Evolutionary conservation across 169 alveolate genomes (phyloP).

Genomic region (Babesia sp.): DNA sequence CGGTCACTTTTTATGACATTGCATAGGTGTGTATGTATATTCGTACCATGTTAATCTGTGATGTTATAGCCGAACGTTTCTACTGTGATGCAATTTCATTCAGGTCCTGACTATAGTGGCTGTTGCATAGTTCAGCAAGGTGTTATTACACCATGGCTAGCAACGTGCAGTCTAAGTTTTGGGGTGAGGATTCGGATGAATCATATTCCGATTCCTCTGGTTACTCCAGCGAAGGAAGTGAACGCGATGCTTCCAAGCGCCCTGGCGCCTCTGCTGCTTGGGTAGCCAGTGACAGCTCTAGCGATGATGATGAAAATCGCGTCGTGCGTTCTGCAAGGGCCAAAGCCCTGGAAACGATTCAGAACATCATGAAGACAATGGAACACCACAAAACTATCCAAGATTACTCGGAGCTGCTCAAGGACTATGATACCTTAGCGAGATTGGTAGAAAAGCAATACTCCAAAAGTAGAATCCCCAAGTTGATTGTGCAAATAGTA

Average conservation of each 20-base stretch:
- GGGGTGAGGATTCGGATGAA: conserved; percentile 84
- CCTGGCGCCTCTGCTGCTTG: conserved; percentile 70
- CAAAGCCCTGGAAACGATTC: conserved; percentile 77
- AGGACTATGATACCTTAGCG: conserved; percentile 79
- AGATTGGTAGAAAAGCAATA: conserved; percentile 77
- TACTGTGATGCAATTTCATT: too few relatives aligned
- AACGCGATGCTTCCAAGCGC: conserved; percentile 65
- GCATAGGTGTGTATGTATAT: too few relatives aligned
- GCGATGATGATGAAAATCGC: conserved; percentile 82
- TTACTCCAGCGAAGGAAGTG: conserved; percentile 67
- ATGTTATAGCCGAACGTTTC: too few relatives aligned
- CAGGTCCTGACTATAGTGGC: not conserved
- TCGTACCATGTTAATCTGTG: too few relatives aligned
- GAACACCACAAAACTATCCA: conserved; percentile 74
- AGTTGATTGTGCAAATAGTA: conserved; percentile 70
- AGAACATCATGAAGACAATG: conserved; percentile 67
- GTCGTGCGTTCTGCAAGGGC: conserved; percentile 82
- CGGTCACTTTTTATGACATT: too few relatives aligned
- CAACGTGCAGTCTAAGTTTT: conserved; percentile 83
- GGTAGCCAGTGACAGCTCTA: conserved; percentile 78
- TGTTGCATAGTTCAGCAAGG: not conserved
- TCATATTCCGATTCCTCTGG: conserved; percentile 71
- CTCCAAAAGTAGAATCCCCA: conserved; percentile 66
- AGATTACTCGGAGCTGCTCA: conserved; percentile 75
- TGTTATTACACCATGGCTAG: conserved; percentile 14